Base-by-base conservation (phyloP, 331 rosid species). In the Prunus yedoensis region DNA sequence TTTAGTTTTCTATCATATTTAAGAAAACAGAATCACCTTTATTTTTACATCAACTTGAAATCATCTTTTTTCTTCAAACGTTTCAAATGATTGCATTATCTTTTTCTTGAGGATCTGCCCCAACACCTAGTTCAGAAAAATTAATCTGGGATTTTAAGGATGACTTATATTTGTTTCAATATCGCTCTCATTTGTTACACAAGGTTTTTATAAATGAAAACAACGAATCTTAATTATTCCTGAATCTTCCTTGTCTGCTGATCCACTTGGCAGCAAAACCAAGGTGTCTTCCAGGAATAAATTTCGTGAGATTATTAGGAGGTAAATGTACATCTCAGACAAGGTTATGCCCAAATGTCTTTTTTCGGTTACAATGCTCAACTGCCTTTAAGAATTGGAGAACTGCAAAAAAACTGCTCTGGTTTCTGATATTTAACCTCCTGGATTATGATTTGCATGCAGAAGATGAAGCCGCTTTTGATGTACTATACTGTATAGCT, bases 381-480 rank as follows among this genome's bases (percentile, higher is more conserved):
- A 57, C 21, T 23, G 62, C 25, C 16, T 54, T 27, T 18, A 51
- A 46, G 13, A 20, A 13, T 77, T 35, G 18, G 51, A 38, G 30
- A 65, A n/a, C 70, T 10, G 28, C 15, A 2, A 18, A 38, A 65
- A 65, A 38, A 32, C 15, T 18, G 15, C 28, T 11, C 21, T 10
- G 28, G 9, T 35, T 35, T 18, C 59, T 47, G 52, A 38, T 30
- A 23, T 56, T 30, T 46, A 28, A 59, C 15, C 46, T 53, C 25
- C 68, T 5, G 27, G 4, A 20, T 80, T 35, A 46, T 32, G 66
- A 62, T 52, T 81, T 78, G 58, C 70, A 45, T 70, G 77, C 97
- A 95, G 99, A 92, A 76, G 89, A 90, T 74, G 97, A 90, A 87
- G 93, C 84, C 77, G 97, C 97, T 38, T 95, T 92, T 10, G 97